phyloP scores from a whole-genome alignment of 1,284 basidiomycete species.

The Cutaneotrichosporon cyanovorans region DNA sequence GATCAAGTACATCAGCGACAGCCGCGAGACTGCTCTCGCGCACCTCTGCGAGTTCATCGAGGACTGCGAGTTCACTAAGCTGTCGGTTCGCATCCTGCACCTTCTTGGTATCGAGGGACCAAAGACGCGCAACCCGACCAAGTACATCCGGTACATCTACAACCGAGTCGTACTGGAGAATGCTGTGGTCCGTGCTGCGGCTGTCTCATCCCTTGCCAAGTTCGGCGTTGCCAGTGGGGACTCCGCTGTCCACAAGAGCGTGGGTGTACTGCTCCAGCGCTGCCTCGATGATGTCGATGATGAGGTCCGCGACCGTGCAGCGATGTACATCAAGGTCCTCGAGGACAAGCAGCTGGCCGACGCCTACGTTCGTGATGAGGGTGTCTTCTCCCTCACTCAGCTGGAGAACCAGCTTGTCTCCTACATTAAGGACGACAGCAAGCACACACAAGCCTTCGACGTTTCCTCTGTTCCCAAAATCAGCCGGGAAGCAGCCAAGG shows the following conservation, averaged over 20 bases:
- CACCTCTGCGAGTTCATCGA: slow-evolving; percentile 99
- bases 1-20: slow-evolving; percentile 95
- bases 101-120: slow-evolving; percentile 94
- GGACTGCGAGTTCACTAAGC: slow-evolving; percentile 99
- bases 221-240: slow-evolving; percentile 88
- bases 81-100: slow-evolving; percentile 93
- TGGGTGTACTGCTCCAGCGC: slow-evolving; percentile 77
- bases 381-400: slow-evolving; percentile 77
- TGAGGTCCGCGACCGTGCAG: slow-evolving; percentile 95
- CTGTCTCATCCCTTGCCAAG: slow-evolving; percentile 89
- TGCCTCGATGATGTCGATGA: slow-evolving; percentile 98
- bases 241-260: slow-evolving; percentile 68
- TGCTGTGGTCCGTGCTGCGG: slow-evolving; percentile 93
- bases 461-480: slow-evolving; percentile 76
- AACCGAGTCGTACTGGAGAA: slow-evolving; percentile 99
- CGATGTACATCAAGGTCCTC: slow-evolving; percentile 82
- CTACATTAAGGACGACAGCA: slow-evolving; percentile 74
- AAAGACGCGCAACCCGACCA: slow-evolving; percentile 87
- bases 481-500: slow-evolving; percentile 78
- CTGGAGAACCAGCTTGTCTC: slow-evolving; percentile 79
- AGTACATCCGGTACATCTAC: slow-evolving; percentile 99
- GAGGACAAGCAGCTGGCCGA: slow-evolving; percentile 72
- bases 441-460: slow-evolving; percentile 67
- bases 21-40: slow-evolving; percentile 88
- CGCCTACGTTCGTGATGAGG: slow-evolving; percentile 86